Base-by-base conservation (phyloP, 768 basidiomycete genomes). In the Suillus cothurnatus region DNA sequence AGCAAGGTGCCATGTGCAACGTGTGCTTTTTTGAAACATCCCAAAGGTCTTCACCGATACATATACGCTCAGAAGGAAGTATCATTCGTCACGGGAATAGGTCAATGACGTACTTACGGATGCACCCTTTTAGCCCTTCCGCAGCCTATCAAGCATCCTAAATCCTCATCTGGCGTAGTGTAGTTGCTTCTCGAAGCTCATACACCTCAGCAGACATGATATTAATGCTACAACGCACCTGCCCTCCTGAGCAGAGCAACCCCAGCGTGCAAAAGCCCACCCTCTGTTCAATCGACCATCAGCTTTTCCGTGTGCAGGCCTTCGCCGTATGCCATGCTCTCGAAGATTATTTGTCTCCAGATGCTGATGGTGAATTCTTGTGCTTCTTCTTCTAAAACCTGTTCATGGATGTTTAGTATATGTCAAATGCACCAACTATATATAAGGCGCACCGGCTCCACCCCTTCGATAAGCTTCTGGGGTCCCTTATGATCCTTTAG, bases 331-430 rank as follows among this genome's bases (percentile, higher is more conserved):
- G 95, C 93, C 87, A 94, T 91, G 72, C 94, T 95, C 82, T 98
- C 95, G 74, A 97, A 97, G 60, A 95, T 93, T 70, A 97, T 85
- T 78, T 94, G 92, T 62, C 94, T 87, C 95, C 95, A 98, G 57
- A 97, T 82, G 66, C 84, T 84, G 70, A 89, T 76, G n/a, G 87
- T 82, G 64, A 96, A 85, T 66, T 94, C 89, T 32, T 81, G 80
- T 6, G 95, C 95, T 74, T 98, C 95, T 76, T 97, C 95, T 73
- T 95, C 95, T 41, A 98, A 81, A 4, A 97, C 93, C 95, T 97
- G 72, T 45, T 12, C 34, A 31, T 52, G 64, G 1, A 47, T 0
- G 17, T 6, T 28, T 39, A 49, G 66, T 67, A 49, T 71, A 53
- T 23, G n/a, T 41, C n/a, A 36, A 39, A 6, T 47, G 43, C 61